Conservation (phyloP, 129 eudicot genomes). For the Tagetes patula region DNA sequence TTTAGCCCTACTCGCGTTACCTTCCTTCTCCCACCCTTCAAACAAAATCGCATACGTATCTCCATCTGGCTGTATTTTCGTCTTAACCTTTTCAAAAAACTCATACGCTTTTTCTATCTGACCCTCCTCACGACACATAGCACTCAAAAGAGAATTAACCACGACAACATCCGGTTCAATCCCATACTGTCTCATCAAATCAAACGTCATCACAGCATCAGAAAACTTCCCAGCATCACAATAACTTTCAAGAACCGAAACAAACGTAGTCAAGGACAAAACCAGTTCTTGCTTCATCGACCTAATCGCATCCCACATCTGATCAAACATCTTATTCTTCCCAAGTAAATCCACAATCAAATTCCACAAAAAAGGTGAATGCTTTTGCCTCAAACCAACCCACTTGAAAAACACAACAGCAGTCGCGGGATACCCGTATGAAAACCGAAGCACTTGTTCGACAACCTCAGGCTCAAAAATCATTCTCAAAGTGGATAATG, state of each 20-base stretch:
- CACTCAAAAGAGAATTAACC: constrained; percentile 71
- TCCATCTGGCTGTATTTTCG: constrained; percentile 60
- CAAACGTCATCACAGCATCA: constrained; percentile 75
- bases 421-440: constrained; percentile 51
- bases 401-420: constrained; percentile 69
- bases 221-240: constrained; percentile 57
- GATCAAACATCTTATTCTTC: constrained; percentile 73
- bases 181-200: constrained; percentile 70
- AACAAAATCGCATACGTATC: constrained; percentile 76
- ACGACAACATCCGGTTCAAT: constrained; percentile 64
- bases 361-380: constrained; percentile 56
- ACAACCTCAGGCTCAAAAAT: constrained; percentile 50
- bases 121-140: constrained; percentile 57
- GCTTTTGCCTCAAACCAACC: constrained; percentile 52
- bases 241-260: constrained; percentile 69
- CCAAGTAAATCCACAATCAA: constrained; percentile 83
- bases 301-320: constrained; percentile 88
- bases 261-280: constrained; percentile 57
- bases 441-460: constrained; percentile 57
- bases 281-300: constrained; percentile 68
- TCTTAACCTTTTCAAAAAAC: constrained; percentile 64
- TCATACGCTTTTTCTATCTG: constrained; percentile 48
- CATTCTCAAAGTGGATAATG: constrained; percentile 43
- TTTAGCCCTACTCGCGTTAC: constrained; percentile 63
- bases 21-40: constrained; percentile 81